Base-by-base conservation (phyloP, 2,329 filamentous ascomycete genomes). In the Lachnellula arida region DNA sequence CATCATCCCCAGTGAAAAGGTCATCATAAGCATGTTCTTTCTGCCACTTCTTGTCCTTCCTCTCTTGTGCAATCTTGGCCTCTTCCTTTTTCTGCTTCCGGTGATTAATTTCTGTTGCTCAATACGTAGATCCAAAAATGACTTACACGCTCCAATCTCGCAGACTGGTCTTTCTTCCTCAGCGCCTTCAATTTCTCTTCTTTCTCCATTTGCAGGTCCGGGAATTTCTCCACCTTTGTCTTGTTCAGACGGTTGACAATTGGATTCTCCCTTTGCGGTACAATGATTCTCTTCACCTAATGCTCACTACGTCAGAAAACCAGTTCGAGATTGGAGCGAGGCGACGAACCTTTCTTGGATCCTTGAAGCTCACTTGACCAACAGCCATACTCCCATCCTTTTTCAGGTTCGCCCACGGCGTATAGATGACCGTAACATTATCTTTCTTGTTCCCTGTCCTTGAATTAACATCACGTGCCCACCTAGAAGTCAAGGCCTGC, bases 1-100 rank as follows among this genome's bases (percentile, higher is more conserved):
- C 80, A 65, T 88, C 87, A 56, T 96, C 89, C 53, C 95, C 91
- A 4, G 82, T 84, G 72, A 96, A 91, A 53, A 97, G 74, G 47
- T 96, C 91, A 70, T 97, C 94, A 72, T 99, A 99, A 2, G 92
- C 93, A 74, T 99, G 93, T n/a, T 96, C 91, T 74, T 94, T 94
- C 73, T 96, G 90, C 80, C 86, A 96, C 72, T 95, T 95, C 74
- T 93, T 83, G 73, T 95, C 87, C 73, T 90, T 88, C 62, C 90
- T 81, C 76, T 97, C 90, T 72, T 91, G 87, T 49, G 85, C 82
- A 47, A 91, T 71, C 39, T 78, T 77, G 0, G 82, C 84, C 66
- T 94, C 89, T 71, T 92, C 87, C 70, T 91, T 91, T 73, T 82
- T 87, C 88, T 89, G 42, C 15, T 44, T 12, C 34, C 14, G 9